Conservation (phyloP, 2,329 filamentous ascomycete genomes). For the Alternaria sp. region DNA sequence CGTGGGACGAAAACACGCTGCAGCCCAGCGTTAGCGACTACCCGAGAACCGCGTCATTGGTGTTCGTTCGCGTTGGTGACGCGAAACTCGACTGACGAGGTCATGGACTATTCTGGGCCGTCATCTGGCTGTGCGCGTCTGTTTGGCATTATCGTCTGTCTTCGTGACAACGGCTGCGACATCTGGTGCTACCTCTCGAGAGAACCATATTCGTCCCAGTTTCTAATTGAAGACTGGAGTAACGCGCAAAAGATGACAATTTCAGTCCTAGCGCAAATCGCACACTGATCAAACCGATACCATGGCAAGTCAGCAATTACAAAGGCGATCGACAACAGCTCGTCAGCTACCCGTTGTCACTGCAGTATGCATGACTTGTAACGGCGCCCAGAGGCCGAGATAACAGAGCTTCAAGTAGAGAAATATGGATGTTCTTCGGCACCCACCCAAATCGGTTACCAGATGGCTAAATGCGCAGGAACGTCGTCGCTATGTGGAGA, state of each 20-base stretch:
- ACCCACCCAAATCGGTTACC: background rate
- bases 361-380: background rate
- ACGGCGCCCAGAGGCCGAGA: background rate
- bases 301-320: background rate
- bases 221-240: background rate
- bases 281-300: background rate
- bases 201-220: background rate
- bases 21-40: constrained; percentile 15
- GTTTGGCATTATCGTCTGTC: background rate
- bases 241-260: background rate
- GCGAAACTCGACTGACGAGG: background rate
- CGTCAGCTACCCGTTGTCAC: background rate
- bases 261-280: background rate
- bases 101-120: background rate
- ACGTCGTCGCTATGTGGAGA: background rate
- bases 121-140: background rate
- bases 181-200: background rate
- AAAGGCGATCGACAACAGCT: background rate
- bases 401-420: background rate
- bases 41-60: constrained; percentile 1
- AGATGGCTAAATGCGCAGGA: background rate
- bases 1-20: constrained; percentile 23
- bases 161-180: background rate
- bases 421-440: background rate
- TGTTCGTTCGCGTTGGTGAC: background rate